These are phyloP conservation scores for Aegilops longissima DNA, from an alignment of 176 grass and related monocot species.

Conservation along the genomic window DNA sequence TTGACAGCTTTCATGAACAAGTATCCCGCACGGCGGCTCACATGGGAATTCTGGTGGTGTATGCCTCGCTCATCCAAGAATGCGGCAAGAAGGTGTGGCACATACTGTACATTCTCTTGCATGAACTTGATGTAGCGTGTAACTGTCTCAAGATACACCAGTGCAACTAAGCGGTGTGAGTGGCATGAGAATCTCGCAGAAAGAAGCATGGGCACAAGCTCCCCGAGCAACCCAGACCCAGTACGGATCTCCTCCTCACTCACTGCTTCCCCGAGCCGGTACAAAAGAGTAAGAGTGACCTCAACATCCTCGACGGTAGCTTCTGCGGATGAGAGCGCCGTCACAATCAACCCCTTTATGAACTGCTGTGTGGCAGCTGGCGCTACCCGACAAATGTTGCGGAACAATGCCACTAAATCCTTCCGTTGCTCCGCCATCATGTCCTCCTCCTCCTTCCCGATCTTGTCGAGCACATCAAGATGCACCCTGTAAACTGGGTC, in stretches of 20 bases:
- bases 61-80: constrained; percentile 94
- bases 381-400: constrained; percentile 81
- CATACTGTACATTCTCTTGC: constrained; percentile 77
- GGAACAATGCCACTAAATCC: constrained; percentile 75
- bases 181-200: constrained; percentile 75
- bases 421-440: constrained; percentile 77
- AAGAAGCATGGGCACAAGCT: constrained; percentile 84
- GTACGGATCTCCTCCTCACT: constrained; percentile 69
- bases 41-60: constrained; percentile 77
- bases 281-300: constrained; percentile 75
- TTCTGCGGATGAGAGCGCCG: constrained; percentile 61
- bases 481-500: constrained; percentile 68
- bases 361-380: constrained; percentile 73
- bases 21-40: constrained; percentile 80
- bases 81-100: constrained; percentile 63
- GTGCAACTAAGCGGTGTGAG: constrained; percentile 77
- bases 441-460: constrained; percentile 93
- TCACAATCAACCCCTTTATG: constrained; percentile 66
- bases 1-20: constrained; percentile 96
- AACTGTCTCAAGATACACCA: constrained; percentile 87
- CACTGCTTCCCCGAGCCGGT: constrained; percentile 71
- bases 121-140: constrained; percentile 86
- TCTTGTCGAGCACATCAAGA: constrained; percentile 86
- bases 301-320: constrained; percentile 80
- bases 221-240: constrained; percentile 61